Evolutionary conservation across 495 filamentous ascomycete species (phyloP).

Genomic region (Xylaria cubensis): DNA sequence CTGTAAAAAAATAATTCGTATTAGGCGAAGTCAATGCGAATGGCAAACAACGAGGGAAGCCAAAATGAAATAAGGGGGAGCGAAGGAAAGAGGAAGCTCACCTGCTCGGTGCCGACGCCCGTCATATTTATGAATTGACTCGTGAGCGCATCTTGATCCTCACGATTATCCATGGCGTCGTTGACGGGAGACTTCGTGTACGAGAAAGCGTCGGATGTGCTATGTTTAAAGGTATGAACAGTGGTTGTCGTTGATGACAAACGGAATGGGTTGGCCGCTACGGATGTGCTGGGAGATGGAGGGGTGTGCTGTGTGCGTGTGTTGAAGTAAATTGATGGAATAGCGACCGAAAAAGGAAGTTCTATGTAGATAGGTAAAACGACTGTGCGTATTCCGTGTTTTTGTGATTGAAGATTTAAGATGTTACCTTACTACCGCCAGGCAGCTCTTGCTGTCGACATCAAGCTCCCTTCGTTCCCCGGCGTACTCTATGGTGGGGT

Average conservation of each 20-base stretch:
- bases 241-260: background rate
- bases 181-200: slow-evolving; percentile 1
- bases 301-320: background rate
- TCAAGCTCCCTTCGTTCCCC: slow-evolving; percentile 38
- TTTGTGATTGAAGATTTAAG: background rate
- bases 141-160: slow-evolving; percentile 71
- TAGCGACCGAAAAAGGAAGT: no score
- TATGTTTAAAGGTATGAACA: background rate
- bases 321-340: no score
- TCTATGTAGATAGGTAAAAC: no score
- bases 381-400: background rate
- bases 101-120: slow-evolving; percentile 66
- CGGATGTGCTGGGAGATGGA: background rate
- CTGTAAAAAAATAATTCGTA: slow-evolving; percentile 46
- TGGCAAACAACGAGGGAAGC: background rate
- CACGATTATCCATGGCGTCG: slow-evolving; percentile 51
- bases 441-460: slow-evolving; percentile 28
- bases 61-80: background rate
- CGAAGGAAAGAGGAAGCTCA: slow-evolving; percentile 45
- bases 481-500: slow-evolving; percentile 20
- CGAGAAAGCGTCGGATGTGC: background rate
- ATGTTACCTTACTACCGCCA: background rate
- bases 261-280: background rate
- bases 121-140: slow-evolving; percentile 78
- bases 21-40: slow-evolving; percentile 1